Base-by-base conservation (phyloP, 306 rosid species). In the Inga laurina region DNA sequence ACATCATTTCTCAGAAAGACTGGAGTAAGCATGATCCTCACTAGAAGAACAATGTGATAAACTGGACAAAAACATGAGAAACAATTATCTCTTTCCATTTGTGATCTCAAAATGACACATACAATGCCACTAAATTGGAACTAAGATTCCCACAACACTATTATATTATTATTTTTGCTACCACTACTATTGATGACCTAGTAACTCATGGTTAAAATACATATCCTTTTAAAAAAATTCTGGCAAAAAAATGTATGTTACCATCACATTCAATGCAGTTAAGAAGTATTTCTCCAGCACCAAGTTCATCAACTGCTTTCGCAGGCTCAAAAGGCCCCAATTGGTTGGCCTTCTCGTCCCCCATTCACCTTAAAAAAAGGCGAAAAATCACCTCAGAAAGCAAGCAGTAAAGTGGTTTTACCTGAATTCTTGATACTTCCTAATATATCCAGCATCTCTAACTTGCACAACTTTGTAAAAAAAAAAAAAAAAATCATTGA, bases 231-330 rank as follows among this genome's bases (percentile, higher is more conserved):
- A 49, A 30, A 15, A 35, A 34, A 13, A 54, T 48, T 3, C 18
- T 37, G 39, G 22, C 10, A 45, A 4, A 74, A 65, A 45, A 30
- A 75, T 61, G 85, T 71, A 82, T 74, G 62, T 57, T 64, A 96
- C 99, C 99, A 78, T 96, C 99, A 43, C 97, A 96, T 45, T 96
- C 98, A 6, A 96, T 96, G 92, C 98, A 96, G 76, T 96, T 96
- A 45, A 96, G 90, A 68, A 93, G 90, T 87, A 96, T 96, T 88
- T 96, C 99, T 76, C 99, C 99, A 80, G 99, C 97, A 79, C 99
- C 98, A 72, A 96, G 94, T 75, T 92, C 94, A 87, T 93, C 98
- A 48, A 96, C 99, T 57, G 93, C 97, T 87, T 88, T 92, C 56
- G 99, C 97, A 72, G 92, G 97, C 86, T 96, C 99, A 82, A 88